Conservation (phyloP, 495 filamentous ascomycete species). For the Podospora pseudopauciseta region DNA sequence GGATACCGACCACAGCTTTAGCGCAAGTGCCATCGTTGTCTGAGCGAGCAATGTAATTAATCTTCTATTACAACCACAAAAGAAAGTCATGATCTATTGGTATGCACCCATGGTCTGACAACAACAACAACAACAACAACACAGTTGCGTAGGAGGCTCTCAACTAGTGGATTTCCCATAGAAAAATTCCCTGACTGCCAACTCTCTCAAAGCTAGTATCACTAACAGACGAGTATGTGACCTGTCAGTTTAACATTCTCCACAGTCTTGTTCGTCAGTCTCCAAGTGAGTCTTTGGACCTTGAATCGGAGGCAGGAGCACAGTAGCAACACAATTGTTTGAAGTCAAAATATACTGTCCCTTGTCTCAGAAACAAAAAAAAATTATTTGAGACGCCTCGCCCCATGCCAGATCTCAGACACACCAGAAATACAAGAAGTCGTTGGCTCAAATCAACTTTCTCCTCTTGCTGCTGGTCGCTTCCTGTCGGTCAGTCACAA, state of each 20-base stretch:
- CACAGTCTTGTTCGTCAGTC: too few relatives aligned
- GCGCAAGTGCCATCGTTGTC: background rate
- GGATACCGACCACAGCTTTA: background rate
- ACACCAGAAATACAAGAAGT: background rate
- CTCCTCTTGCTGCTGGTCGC: background rate
- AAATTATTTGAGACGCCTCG: background rate
- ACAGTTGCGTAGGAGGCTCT: background rate
- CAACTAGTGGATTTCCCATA: too few relatives aligned
- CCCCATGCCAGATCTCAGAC: constrained; percentile 7
- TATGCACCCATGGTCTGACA: background rate
- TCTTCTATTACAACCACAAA: too few relatives aligned
- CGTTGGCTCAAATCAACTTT: background rate
- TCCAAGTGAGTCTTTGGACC: too few relatives aligned
- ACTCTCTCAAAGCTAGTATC: background rate
- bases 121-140: background rate
- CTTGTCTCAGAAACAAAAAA: background rate
- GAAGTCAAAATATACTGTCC: too few relatives aligned
- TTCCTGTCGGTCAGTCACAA: background rate
- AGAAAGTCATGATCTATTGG: background rate
- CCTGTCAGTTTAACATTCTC: too few relatives aligned
- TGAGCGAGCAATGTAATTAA: background rate
- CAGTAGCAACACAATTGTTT: too few relatives aligned
- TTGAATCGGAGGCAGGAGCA: too few relatives aligned
- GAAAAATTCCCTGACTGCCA: background rate
- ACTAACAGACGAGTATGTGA: too few relatives aligned